These are phyloP conservation scores for Rhizopus arrhizus DNA, from an alignment of 371 early-diverging fungal species.

Conservation along the genomic window DNA sequence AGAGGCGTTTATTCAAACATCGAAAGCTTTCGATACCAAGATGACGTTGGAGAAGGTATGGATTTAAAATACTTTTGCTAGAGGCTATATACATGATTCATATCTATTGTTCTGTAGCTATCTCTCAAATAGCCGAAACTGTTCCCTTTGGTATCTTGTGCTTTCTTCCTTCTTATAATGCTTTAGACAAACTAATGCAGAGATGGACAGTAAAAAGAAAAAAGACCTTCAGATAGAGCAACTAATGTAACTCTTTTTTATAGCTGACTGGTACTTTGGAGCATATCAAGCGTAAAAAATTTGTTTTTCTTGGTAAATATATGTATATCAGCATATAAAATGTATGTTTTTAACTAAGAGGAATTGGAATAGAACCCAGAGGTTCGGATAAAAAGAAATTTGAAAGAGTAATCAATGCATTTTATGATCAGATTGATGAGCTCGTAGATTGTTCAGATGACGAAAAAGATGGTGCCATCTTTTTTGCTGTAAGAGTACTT, in stretches of 20 bases:
- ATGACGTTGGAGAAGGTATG: slow-evolving; percentile 65
- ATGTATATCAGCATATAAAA: slow-evolving; percentile 3
- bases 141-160: slow-evolving; percentile 68
- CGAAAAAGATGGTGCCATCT: slow-evolving; percentile 55
- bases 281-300: slow-evolving; percentile 32
- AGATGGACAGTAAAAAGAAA: slow-evolving; percentile 48
- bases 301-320: slow-evolving; percentile 33
- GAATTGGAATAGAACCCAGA: slow-evolving; percentile 46
- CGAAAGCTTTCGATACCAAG: slow-evolving; percentile 63
- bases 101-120: slow-evolving; percentile 26
- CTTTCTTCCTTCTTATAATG: slow-evolving; percentile 65
- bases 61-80: neutral
- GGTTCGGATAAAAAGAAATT: slow-evolving; percentile 54
- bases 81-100: neutral
- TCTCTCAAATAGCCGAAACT: slow-evolving; percentile 46
- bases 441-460: slow-evolving; percentile 16
- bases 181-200: slow-evolving; percentile 52
- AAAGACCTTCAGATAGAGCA: neutral
- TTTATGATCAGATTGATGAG: slow-evolving; percentile 41
- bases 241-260: neutral
- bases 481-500: slow-evolving; percentile 55
- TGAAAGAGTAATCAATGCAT: slow-evolving; percentile 52
- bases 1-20: slow-evolving; percentile 57
- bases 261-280: slow-evolving; percentile 43
- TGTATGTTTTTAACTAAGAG: slow-evolving; percentile 10